phyloP scores from a whole-genome alignment of 164 flowering plant genomes.

The grape (Vitis vinifera) region DNA sequence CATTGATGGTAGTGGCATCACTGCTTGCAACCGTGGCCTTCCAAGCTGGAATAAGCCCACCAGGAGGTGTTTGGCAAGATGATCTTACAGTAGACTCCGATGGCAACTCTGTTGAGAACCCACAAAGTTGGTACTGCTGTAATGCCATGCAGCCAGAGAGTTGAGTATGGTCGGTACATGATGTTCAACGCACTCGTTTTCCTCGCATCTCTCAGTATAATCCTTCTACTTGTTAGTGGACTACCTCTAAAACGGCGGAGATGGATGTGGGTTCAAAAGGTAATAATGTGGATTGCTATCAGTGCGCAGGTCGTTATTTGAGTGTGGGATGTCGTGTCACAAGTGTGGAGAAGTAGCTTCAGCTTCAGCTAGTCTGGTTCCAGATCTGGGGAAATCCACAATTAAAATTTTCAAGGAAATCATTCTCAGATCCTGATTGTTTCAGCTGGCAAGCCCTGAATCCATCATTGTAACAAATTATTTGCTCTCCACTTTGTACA shows the following conservation, averaged over 20 bases:
- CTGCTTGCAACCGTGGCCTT: constrained; percentile 27
- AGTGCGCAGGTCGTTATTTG: constrained; percentile 3
- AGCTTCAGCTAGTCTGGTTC: no score
- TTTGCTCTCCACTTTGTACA: no score
- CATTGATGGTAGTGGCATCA: constrained; percentile 27
- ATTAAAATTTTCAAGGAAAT: no score
- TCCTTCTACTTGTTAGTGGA: constrained; percentile 22
- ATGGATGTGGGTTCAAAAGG: constrained; percentile 19
- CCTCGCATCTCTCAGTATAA: constrained; percentile 19
- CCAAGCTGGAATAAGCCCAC: constrained; percentile 27
- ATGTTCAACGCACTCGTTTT: constrained; percentile 18
- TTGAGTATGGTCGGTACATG: constrained; percentile 7
- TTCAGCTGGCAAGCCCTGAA: no score
- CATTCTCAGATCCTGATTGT: no score
- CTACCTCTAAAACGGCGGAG: constrained; percentile 11
- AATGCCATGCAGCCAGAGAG: constrained; percentile 7
- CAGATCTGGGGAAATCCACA: no score
- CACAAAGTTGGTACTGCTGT: constrained; percentile 11
- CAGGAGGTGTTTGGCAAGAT: constrained; percentile 23
- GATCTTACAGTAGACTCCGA: background rate
- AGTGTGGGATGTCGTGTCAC: no score
- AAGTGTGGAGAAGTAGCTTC: no score
- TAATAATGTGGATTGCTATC: constrained; percentile 24
- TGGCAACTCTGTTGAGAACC: constrained; percentile 5
- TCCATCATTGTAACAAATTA: no score